Evolutionary conservation across 257 asterid genomes (phyloP).

Genomic region (Gentiana dahurica): DNA sequence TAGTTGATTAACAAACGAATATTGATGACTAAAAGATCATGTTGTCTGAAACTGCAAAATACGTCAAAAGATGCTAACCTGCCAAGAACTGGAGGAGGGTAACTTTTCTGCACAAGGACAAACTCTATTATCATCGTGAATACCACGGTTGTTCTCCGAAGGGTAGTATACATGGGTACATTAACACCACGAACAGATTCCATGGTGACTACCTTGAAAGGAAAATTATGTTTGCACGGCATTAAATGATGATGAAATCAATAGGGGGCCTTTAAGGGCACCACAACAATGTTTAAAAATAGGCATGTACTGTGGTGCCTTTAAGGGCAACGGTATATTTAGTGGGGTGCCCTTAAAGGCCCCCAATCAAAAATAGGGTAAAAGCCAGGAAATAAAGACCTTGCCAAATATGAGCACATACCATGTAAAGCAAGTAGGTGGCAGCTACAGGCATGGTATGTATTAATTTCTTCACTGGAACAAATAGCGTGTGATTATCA

Average conservation of each 20-base stretch:
- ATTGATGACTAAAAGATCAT: not conserved
- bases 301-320: too few relatives aligned
- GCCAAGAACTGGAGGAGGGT: slow-evolving; percentile 47
- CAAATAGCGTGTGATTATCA: slow-evolving; percentile 39
- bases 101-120: slow-evolving; percentile 53
- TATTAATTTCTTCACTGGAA: slow-evolving; percentile 47
- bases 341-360: too few relatives aligned
- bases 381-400: slow-evolving; percentile 1
- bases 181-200: slow-evolving; percentile 91
- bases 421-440: slow-evolving; percentile 87
- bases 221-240: slow-evolving; percentile 20
- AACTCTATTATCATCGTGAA: slow-evolving; percentile 83
- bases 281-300: too few relatives aligned
- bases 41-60: not conserved
- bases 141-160: slow-evolving; percentile 86
- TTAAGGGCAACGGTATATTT: too few relatives aligned
- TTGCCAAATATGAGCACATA: slow-evolving; percentile 18
- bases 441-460: slow-evolving; percentile 56
- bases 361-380: not conserved
- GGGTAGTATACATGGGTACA: slow-evolving; percentile 95
- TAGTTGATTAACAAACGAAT: not conserved
- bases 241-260: not conserved
- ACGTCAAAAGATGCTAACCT: slow-evolving; percentile 34
- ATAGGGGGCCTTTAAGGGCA: too few relatives aligned
- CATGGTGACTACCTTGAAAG: slow-evolving; percentile 79